phyloP scores from a whole-genome alignment of 306 rosid species.

The Rosa multiflora region DNA sequence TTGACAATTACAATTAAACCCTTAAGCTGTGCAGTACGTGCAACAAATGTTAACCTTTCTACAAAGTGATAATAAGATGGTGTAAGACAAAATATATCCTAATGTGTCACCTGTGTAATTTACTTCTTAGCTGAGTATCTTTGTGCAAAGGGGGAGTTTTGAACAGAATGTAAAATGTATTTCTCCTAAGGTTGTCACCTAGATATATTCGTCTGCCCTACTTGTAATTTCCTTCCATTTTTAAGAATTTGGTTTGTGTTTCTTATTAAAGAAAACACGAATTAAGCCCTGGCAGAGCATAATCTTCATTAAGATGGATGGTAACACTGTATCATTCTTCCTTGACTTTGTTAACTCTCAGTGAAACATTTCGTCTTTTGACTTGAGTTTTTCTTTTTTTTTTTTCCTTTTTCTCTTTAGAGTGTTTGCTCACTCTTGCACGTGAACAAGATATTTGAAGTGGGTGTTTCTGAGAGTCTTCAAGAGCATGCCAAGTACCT shows the following conservation, averaged over 20 bases:
- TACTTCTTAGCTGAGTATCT: not conserved
- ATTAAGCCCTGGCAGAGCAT: not conserved
- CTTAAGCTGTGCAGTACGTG: not conserved
- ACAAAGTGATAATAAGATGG: not conserved
- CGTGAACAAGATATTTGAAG: constrained; percentile 89
- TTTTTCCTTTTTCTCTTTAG: constrained; percentile 35
- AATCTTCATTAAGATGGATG: not conserved
- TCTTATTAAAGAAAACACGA: not conserved
- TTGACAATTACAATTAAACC: not conserved
- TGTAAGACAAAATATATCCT: not conserved
- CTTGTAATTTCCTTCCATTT: not conserved
- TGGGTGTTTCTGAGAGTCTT: constrained; percentile 88
- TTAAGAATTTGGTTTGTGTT: not conserved
- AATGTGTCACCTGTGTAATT: not conserved
- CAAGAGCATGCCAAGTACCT: constrained; percentile 60
- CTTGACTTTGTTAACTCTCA: not conserved
- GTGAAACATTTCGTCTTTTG: constrained; percentile 1
- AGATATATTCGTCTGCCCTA: not conserved
- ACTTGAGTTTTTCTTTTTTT: not conserved
- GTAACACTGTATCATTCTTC: not conserved
- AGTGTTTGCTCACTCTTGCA: constrained; percentile 88
- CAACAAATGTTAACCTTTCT: not conserved
- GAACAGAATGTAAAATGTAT: no score
- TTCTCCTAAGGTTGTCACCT: not conserved
- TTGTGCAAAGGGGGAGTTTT: not conserved